These are phyloP conservation scores for Fusarium acutatum DNA, from an alignment of 2,329 filamentous ascomycete genomes.

Conservation along the genomic window DNA sequence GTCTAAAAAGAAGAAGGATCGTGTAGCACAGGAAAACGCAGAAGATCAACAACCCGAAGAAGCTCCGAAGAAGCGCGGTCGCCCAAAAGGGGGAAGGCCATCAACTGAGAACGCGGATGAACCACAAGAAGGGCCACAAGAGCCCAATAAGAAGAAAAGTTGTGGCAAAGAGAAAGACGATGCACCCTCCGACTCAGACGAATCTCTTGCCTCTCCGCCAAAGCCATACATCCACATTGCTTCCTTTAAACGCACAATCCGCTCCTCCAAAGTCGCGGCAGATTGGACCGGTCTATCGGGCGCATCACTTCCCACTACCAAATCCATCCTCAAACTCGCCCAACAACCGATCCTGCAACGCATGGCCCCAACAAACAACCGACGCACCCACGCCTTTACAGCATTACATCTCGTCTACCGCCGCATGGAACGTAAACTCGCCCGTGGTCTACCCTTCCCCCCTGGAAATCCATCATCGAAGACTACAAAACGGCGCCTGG, in stretches of 20 bases:
- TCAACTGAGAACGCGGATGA: not conserved
- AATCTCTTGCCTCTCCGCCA: constrained; percentile 40
- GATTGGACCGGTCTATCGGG: constrained; percentile 71
- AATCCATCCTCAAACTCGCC: constrained; percentile 64
- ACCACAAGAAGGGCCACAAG: not conserved
- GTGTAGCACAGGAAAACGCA: not conserved
- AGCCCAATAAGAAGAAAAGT: constrained; percentile 17
- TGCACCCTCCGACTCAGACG: constrained; percentile 29
- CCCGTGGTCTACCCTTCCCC: constrained; percentile 72
- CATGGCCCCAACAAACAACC: constrained; percentile 57
- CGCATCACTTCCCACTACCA: constrained; percentile 64
- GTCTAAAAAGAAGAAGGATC: constrained; percentile 20
- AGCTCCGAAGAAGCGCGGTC: constrained; percentile 25
- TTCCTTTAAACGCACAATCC: constrained; percentile 61
- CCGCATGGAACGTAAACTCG: constrained; percentile 65
- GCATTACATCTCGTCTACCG: constrained; percentile 64
- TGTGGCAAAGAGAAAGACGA: constrained; percentile 29
- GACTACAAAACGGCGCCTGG: constrained; percentile 26
- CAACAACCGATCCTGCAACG: constrained; percentile 70
- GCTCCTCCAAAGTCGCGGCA: constrained; percentile 70
- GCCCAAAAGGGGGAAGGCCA: constrained; percentile 8
- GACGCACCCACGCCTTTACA: constrained; percentile 62
- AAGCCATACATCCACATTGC: constrained; percentile 61
- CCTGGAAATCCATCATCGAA: constrained; percentile 51
- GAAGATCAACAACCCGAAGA: constrained; percentile 14